These are phyloP conservation scores for Ganoderma boninense DNA, from an alignment of 1,284 basidiomycete genomes.

Conservation along the genomic window DNA sequence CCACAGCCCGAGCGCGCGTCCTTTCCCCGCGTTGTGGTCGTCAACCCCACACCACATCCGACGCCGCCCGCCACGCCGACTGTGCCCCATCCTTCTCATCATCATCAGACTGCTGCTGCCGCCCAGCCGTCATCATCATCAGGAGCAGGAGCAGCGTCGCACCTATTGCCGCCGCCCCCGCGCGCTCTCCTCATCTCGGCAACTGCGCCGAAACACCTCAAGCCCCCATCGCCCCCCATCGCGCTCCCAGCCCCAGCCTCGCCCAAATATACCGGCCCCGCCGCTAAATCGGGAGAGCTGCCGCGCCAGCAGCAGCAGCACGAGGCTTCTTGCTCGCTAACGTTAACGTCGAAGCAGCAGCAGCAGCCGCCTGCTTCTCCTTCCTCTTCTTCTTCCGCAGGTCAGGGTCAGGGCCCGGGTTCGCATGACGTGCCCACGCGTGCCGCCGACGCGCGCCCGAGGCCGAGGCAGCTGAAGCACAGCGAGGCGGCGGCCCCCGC, in stretches of 20 bases:
- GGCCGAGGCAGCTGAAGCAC: slow-evolving; percentile 25
- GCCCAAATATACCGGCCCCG: not conserved
- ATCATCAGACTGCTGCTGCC: slow-evolving; percentile 14
- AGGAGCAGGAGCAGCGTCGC: not conserved
- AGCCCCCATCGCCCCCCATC: slow-evolving; percentile 25
- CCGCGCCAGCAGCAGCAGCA: slow-evolving; percentile 5
- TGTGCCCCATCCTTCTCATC: slow-evolving; percentile 34
- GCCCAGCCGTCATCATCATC: slow-evolving; percentile 27
- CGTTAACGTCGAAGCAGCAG: not conserved
- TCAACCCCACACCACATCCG: slow-evolving; percentile 63
- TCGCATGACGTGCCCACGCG: slow-evolving; percentile 17
- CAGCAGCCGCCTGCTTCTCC: slow-evolving; percentile 13
- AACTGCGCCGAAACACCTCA: slow-evolving; percentile 14
- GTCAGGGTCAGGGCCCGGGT: not conserved
- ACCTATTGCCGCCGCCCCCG: slow-evolving; percentile 39
- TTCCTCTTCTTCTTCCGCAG: not conserved
- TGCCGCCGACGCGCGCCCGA: slow-evolving; percentile 12
- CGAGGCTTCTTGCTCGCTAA: no score
- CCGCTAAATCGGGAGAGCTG: not conserved
- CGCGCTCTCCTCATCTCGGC: slow-evolving; percentile 30
- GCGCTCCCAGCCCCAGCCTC: not conserved
- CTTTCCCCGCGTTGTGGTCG: slow-evolving; percentile 61
- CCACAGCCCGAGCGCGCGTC: slow-evolving; percentile 28
- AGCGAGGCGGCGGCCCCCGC: slow-evolving; percentile 39
- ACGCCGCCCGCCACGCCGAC: slow-evolving; percentile 62